Evolutionary conservation across 2,329 filamentous ascomycete genomes (phyloP).

Genomic region (Ceratocystis variospora): DNA sequence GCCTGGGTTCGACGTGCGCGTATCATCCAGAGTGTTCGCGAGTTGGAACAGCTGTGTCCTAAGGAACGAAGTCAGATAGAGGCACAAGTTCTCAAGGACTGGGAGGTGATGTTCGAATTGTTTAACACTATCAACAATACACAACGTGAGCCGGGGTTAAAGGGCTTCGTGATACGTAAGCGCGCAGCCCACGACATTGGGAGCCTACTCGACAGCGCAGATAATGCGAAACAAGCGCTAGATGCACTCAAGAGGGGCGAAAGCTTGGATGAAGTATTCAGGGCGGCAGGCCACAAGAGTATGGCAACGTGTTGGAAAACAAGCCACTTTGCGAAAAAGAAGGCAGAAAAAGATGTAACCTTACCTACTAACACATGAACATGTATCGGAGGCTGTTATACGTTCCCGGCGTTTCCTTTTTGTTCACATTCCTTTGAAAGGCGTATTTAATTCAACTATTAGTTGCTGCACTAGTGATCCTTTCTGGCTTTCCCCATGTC

Average conservation of each 20-base stretch:
- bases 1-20: constrained; percentile 42
- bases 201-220: constrained; percentile 37
- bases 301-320: constrained; percentile 16
- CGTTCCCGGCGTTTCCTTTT: neutral
- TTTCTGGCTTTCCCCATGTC: neutral
- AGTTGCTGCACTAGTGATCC: neutral
- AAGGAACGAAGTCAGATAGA: constrained; percentile 24
- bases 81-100: constrained; percentile 30
- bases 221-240: constrained; percentile 33
- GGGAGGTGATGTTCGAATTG: constrained; percentile 31
- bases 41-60: constrained; percentile 27
- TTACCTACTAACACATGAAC: neutral
- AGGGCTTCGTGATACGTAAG: constrained; percentile 26
- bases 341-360: neutral
- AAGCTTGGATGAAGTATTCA: constrained; percentile 23
- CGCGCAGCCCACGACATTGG: constrained; percentile 26
- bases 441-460: neutral
- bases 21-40: constrained; percentile 43
- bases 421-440: neutral
- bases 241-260: constrained; percentile 34
- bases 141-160: constrained; percentile 23
- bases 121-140: constrained; percentile 29
- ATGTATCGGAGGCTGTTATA: neutral
- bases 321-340: constrained; percentile 13
- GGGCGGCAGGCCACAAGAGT: neutral